Evolutionary conservation across 257 asterid species (phyloP).

Genomic region (Buddleja alternifolia): DNA sequence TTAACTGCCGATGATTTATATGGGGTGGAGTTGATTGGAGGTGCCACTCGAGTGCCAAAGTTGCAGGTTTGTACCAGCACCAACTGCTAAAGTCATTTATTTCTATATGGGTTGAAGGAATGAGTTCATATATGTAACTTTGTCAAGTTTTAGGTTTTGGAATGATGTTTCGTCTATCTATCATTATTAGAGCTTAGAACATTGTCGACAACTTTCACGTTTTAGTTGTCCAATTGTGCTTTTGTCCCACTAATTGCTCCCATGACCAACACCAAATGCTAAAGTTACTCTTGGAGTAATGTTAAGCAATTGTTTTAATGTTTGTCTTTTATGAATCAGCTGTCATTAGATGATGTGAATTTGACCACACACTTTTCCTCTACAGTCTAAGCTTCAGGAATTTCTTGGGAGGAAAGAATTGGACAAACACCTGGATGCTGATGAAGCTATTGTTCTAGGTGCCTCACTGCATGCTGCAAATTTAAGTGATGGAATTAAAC

Average conservation of each 20-base stretch:
- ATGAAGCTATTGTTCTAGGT: constrained; percentile 94
- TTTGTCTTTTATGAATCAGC: constrained; percentile 14
- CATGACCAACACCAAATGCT: constrained; percentile 14
- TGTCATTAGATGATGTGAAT: constrained; percentile 24
- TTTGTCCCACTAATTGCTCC: constrained; percentile 1
- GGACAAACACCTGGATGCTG: constrained; percentile 96
- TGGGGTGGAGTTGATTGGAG: constrained; percentile 98
- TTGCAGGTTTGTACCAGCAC: constrained; percentile 72
- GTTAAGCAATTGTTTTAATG: not conserved
- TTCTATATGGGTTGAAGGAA: not conserved
- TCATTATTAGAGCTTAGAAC: not conserved
- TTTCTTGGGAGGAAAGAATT: constrained; percentile 92
- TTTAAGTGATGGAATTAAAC: constrained; percentile 96
- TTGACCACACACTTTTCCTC: constrained; percentile 15
- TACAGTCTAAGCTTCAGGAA: constrained; percentile 95
- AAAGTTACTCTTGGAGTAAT: constrained; percentile 7
- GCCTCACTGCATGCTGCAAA: constrained; percentile 98
- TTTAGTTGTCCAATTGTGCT: constrained; percentile 5
- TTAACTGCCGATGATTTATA: constrained; percentile 72
- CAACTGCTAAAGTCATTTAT: constrained; percentile 2
- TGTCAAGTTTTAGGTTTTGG: constrained; percentile 11
- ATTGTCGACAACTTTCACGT: not conserved
- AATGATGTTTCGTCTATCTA: not conserved
- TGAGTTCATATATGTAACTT: not conserved
- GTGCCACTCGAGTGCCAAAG: constrained; percentile 98